phyloP scores from a whole-genome alignment of 2,329 filamentous ascomycete genomes.

The Penicillium frequentans region DNA sequence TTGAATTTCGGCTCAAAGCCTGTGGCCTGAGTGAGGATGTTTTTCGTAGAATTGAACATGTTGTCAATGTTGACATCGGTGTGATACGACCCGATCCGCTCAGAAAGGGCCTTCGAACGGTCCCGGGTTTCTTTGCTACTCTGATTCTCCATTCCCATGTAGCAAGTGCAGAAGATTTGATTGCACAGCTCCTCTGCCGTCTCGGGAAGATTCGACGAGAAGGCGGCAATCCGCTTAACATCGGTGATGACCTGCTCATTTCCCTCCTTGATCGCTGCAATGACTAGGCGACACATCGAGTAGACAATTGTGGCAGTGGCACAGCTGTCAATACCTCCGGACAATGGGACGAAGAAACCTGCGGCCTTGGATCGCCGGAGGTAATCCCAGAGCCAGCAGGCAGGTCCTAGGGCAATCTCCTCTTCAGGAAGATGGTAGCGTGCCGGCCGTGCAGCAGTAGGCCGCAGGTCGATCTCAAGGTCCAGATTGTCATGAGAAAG shows the following conservation, averaged over 20 bases:
- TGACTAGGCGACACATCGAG: slow-evolving; percentile 40
- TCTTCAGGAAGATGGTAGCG: slow-evolving; percentile 64
- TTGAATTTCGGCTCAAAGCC: slow-evolving; percentile 10
- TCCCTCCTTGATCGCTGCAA: slow-evolving; percentile 35
- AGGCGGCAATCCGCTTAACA: slow-evolving; percentile 53
- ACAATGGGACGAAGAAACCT: slow-evolving; percentile 42
- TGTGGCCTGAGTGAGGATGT: slow-evolving; percentile 7
- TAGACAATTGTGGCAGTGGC: slow-evolving; percentile 41
- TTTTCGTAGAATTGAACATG: slow-evolving; percentile 8
- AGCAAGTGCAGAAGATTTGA: slow-evolving; percentile 62
- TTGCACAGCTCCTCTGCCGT: slow-evolving; percentile 62
- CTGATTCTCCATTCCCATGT: slow-evolving; percentile 67
- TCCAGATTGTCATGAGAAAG: slow-evolving; percentile 46
- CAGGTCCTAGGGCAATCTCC: slow-evolving; percentile 65
- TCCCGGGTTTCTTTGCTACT: slow-evolving; percentile 66
- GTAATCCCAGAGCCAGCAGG: slow-evolving; percentile 62
- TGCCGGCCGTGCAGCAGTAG: slow-evolving; percentile 48
- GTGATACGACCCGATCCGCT: slow-evolving; percentile 9
- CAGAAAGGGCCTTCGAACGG: slow-evolving; percentile 52
- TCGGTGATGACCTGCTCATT: slow-evolving; percentile 55
- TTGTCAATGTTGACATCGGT: slow-evolving; percentile 11
- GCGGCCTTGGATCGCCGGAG: slow-evolving; percentile 37
- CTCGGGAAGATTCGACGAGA: slow-evolving; percentile 51
- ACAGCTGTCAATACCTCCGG: slow-evolving; percentile 43
- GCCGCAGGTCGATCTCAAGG: slow-evolving; percentile 37